Evolutionary conservation across 148 eudicot species (phyloP), one percentile per base, ranked within the genome.

Genomic region (Talinum fruticosum): DNA sequence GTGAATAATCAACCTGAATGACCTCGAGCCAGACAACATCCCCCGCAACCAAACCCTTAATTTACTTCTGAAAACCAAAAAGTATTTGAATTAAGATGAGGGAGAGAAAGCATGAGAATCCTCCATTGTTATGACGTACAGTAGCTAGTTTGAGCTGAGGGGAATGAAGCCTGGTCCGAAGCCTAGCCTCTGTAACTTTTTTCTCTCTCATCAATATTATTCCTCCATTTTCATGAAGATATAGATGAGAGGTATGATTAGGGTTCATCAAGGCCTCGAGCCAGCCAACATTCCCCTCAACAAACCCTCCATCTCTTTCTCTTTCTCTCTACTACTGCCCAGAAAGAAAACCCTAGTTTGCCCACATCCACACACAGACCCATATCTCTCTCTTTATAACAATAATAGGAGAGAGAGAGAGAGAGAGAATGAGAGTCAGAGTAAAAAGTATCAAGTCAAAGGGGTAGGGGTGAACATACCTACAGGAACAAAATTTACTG

Each of bases 141-240:
- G n/a, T n/a, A n/a, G n/a, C n/a, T n/a, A n/a, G n/a, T n/a, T n/a
- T 62, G 15, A 59, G 78, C 83, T 86, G 88, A 86, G 89, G 89
- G 87, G 86, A 82, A 84, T 86, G 89, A 86, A 86, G 89, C 87
- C 87, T 84, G 87, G 89, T 81, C 87, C 85, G 86, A 79, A 71
- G 87, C 80, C 84, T 85, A 3, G 7, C 18, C 18, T 13, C n/a
- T 1, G 33, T 75, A 41, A 41, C 26, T 62, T 76, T 28, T 41
- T 76, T 34, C 74, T 49, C 14, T 66, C 8, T 8, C 2, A 75
- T 69, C 72, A 79, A 21, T n/a, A n/a, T 41, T n/a, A 57, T 68
- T n/a, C 61, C 23, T 19, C 45, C 45, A 41, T 41, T 6, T 41
- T 59, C 34, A 79, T 72, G 59, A 61, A 21, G 26, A 38, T 21